A percentile compares a stretch with the other conserved stretches of the same genome.
Conservation (phyloP, 2,329 filamentous ascomycete species). For the Fusarium odoratissimum region DNA sequence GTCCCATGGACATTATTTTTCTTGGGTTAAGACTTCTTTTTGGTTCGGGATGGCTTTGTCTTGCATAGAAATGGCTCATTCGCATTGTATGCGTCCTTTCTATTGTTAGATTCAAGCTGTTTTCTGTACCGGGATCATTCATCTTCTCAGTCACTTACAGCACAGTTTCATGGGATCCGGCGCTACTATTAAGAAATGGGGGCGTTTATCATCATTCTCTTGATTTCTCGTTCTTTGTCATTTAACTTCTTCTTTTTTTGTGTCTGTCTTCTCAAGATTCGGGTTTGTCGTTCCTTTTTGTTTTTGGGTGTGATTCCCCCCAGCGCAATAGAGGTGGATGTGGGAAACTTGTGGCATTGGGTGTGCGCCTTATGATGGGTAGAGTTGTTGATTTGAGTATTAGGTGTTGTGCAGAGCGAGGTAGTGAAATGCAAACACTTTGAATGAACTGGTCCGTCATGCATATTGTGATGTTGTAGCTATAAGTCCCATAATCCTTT, state of each 20-base stretch:
- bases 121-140: slow-evolving; percentile 25
- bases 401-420: slow-evolving; percentile 37
- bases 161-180: slow-evolving; percentile 43
- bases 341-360: slow-evolving; percentile 19
- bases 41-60: slow-evolving; percentile 12
- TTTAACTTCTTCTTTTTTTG: slow-evolving; percentile 15
- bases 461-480: not conserved
- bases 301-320: slow-evolving; percentile 10
- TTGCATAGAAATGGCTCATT: slow-evolving; percentile 20
- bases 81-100: not conserved
- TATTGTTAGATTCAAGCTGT: not conserved
- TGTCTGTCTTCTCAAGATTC: slow-evolving; percentile 12
- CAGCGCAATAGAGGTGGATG: slow-evolving; percentile 24
- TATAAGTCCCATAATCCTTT: no score
- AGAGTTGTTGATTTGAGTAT: slow-evolving; percentile 23
- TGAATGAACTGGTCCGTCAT: slow-evolving; percentile 15
- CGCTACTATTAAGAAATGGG: slow-evolving; percentile 44
- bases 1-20: slow-evolving; percentile 29
- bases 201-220: slow-evolving; percentile 30
- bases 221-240: slow-evolving; percentile 22
- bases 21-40: slow-evolving; percentile 30
- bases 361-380: slow-evolving; percentile 38
- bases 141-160: slow-evolving; percentile 23
- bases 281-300: slow-evolving; percentile 29
- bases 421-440: slow-evolving; percentile 45